Base-by-base conservation (phyloP, 768 basidiomycete species). In the Mycena amicta region DNA sequence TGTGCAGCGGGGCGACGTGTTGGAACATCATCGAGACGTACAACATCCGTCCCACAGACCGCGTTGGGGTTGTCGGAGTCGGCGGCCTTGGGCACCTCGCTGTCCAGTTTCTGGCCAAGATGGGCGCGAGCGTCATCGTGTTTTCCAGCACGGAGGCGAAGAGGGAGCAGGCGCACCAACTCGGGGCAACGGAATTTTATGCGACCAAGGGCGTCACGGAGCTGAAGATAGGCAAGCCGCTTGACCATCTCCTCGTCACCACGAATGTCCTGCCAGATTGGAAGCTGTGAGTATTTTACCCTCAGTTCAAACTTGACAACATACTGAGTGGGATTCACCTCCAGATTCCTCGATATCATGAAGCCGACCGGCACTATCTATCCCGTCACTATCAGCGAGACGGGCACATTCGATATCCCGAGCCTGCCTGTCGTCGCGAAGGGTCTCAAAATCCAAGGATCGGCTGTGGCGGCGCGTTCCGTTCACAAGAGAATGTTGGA, bases 111-210 rank as follows among this genome's bases (percentile, higher is more conserved):
- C 72, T 73, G 3, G 56, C 70, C 47, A 75, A 72, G 60, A 75
- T 75, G 74, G 74, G 74, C 12, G 75, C 74, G 29, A 71, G 73
- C 11, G 74, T 75, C 8, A 70, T 74, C 54, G 74, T 70, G 6
- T 69, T 75, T 25, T 75, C 74, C 11, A 45, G 68, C 22, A 67
- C 72, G 1, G 69, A 74, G 3, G 37, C 25, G 28, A 75, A 75
- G 52, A 68, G 26, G 31, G 66, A 69, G 11, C 74, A 75, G 23
- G 71, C 74, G 18, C 59, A 26, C 54, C 53, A 45, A 20, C 63
- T 75, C 0, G 74, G 74, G 4, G 74, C 74, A 1, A 61, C 53
- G 8, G 74, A 75, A 53, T 75, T 74, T 50, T 69, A 75, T 39
- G 64, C 66, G 6, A 74, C 68, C 12, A 71, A 47, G 51, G 68